Base-by-base conservation (phyloP, 2,329 filamentous ascomycete species). In the Lachnellula hyalina region DNA sequence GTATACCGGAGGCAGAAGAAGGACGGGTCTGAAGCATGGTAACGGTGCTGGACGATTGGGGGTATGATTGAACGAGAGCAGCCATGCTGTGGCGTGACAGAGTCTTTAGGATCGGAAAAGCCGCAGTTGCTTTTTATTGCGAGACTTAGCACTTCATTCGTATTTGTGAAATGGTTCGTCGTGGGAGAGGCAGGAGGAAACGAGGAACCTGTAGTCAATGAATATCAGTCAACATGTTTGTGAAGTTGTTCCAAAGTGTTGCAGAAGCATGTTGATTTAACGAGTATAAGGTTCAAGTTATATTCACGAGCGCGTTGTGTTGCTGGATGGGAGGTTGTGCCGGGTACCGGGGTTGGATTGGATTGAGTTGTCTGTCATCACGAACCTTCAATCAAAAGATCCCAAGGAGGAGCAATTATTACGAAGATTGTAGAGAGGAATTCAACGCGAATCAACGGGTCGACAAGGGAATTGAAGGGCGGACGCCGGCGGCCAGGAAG, bases 21-120 rank as follows among this genome's bases (percentile, higher is more conserved):
- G 86, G 83, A 70, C 86, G 83, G 65, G 85, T 81, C 72, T 90
- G 87, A 67, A 92, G 84, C 81, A 91, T 87, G 61, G 85, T 85
- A 66, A 85, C 80, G 63, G 87, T 85, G 72, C 80, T 79, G 68
- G 85, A 84, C 73, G 90, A 86, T 75, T 89, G 86, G 67, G 88
- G 83, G 70, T 88, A 89, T 59, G 86, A 84, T 75, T 93, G 89
- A 68, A 92, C 86, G 77, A 93, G 79, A 73, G 89, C 87, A 77
- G 89, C 89, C 89, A 94, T 93, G 72, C 71, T 86, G 78, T 68
- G 69, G 54, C 57, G 56, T 50, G 41, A 53, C 48, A 46, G 45
- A 51, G 38, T 44, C 40, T 53, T 49, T 19, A 49, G 46, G 48
- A 52, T 63, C 59, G 55, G 65, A 57, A 57, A 57, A 60, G 61